Evolutionary conservation across 345 rosid species (phyloP).

Genomic region (Eutrema yunnanense): DNA sequence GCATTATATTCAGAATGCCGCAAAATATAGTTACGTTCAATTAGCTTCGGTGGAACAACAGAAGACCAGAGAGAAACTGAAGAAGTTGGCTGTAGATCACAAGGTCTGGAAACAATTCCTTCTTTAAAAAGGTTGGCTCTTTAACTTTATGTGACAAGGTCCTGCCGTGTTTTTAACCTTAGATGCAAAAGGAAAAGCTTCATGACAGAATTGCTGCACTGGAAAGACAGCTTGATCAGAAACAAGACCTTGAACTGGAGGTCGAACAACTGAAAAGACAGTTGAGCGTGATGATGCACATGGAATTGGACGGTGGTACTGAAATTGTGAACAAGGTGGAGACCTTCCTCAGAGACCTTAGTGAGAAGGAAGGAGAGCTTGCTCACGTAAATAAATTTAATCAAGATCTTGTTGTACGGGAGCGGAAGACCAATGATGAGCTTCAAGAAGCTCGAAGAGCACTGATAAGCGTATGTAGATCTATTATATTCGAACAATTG

Average conservation of each 20-base stretch:
- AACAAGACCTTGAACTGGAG: conserved; percentile 81
- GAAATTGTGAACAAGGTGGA: conserved; percentile 68
- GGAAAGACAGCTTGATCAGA: conserved; percentile 74
- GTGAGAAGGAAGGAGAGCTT: conserved; percentile 83
- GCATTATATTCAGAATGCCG: conserved; percentile 45
- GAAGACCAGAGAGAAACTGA: conserved; percentile 63
- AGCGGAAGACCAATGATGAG: conserved; percentile 84
- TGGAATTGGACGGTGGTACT: conserved; percentile 60
- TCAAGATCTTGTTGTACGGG: conserved; percentile 75
- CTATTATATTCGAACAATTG: background rate
- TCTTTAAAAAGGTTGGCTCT: conserved; percentile 13
- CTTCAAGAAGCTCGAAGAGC: conserved; percentile 92
- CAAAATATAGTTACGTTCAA: conserved; percentile 50
- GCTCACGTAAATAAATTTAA: conserved; percentile 61
- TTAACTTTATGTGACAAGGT: conserved; percentile 15
- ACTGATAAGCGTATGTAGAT: conserved; percentile 57
- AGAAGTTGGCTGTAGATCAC: conserved; percentile 84
- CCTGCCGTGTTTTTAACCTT: conserved; percentile 23
- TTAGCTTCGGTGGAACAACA: conserved; percentile 79
- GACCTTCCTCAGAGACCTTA: conserved; percentile 47
- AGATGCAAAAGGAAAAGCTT: conserved; percentile 76
- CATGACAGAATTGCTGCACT: conserved; percentile 57
- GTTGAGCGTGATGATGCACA: conserved; percentile 61
- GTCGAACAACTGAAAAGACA: conserved; percentile 62
- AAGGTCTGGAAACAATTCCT: conserved; percentile 46